phyloP scores from a whole-genome alignment of 345 rosid genomes.

The Lumnitzera littorea region DNA sequence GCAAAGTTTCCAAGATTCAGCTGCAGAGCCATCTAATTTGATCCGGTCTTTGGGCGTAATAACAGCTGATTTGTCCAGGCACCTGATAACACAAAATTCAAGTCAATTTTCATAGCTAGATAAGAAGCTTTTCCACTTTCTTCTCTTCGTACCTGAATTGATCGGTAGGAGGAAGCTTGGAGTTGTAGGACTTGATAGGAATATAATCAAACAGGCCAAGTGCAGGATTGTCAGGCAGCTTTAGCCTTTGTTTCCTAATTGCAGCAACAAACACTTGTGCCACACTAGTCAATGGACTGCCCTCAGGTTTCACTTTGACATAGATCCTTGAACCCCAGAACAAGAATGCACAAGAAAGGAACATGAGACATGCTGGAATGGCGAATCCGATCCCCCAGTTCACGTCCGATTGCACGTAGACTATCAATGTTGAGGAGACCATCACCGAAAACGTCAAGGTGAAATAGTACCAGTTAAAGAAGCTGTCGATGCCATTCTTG shows the following conservation, averaged over 20 bases:
- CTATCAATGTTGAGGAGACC: slow-evolving; percentile 30
- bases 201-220: slow-evolving; percentile 20
- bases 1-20: slow-evolving; percentile 10
- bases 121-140: no score
- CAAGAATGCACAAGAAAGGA: slow-evolving; percentile 25
- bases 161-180: slow-evolving; percentile 29
- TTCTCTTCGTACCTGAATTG: slow-evolving; percentile 30
- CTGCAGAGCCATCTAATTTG: slow-evolving; percentile 3
- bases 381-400: slow-evolving; percentile 51
- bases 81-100: not conserved
- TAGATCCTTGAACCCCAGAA: slow-evolving; percentile 31
- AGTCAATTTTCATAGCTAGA: no score
- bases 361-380: slow-evolving; percentile 40
- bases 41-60: slow-evolving; percentile 1
- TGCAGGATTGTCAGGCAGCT: slow-evolving; percentile 34
- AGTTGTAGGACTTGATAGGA: slow-evolving; percentile 20
- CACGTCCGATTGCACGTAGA: slow-evolving; percentile 41
- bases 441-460: slow-evolving; percentile 34
- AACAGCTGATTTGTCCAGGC: slow-evolving; percentile 10
- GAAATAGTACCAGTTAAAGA: slow-evolving; percentile 56
- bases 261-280: slow-evolving; percentile 53
- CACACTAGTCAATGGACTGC: slow-evolving; percentile 26
- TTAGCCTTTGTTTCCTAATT: slow-evolving; percentile 39
- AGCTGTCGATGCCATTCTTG: slow-evolving; percentile 25
- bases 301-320: slow-evolving; percentile 29